A percentile compares a stretch with the other conserved stretches of the same genome.
phyloP scores from a whole-genome alignment of 768 basidiomycete species.

The Calocybe cyanea region DNA sequence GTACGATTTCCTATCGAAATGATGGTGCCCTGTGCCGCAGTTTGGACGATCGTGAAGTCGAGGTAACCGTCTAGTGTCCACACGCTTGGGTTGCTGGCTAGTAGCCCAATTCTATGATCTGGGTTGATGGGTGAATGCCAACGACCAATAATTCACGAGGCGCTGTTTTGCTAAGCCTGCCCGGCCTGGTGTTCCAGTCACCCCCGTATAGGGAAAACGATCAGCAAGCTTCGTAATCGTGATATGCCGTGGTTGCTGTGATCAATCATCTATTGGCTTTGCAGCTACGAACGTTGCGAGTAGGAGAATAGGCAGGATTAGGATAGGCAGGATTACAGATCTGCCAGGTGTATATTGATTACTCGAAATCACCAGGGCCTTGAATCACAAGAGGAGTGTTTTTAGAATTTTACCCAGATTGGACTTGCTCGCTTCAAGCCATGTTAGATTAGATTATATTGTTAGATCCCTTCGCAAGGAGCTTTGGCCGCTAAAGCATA shows the following conservation, averaged over 20 bases:
- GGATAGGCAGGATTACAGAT: too few relatives aligned
- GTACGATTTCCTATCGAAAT: not conserved
- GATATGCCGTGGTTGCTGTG: not conserved
- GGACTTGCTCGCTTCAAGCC: too few relatives aligned
- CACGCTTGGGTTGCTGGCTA: not conserved
- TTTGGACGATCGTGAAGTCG: constrained; percentile 6
- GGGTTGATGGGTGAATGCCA: constrained; percentile 8
- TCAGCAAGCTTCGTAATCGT: not conserved
- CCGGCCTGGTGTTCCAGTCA: constrained; percentile 7
- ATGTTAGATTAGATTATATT: too few relatives aligned
- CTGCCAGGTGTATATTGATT: too few relatives aligned
- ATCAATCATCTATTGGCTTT: not conserved
- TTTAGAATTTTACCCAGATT: too few relatives aligned
- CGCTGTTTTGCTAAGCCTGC: constrained; percentile 5
- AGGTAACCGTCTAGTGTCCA: not conserved
- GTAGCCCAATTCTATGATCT: not conserved
- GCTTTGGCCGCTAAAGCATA: too few relatives aligned
- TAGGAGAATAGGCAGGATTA: not conserved
- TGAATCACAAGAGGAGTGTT: too few relatives aligned
- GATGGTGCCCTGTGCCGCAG: not conserved
- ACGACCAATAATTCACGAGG: not conserved
- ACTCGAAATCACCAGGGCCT: too few relatives aligned
- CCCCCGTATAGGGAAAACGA: constrained; percentile 4
- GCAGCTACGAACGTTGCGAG: not conserved
- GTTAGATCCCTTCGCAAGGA: too few relatives aligned